Evolutionary conservation across 257 asterid genomes (phyloP).

Genomic region (Solanum medicagineum): DNA sequence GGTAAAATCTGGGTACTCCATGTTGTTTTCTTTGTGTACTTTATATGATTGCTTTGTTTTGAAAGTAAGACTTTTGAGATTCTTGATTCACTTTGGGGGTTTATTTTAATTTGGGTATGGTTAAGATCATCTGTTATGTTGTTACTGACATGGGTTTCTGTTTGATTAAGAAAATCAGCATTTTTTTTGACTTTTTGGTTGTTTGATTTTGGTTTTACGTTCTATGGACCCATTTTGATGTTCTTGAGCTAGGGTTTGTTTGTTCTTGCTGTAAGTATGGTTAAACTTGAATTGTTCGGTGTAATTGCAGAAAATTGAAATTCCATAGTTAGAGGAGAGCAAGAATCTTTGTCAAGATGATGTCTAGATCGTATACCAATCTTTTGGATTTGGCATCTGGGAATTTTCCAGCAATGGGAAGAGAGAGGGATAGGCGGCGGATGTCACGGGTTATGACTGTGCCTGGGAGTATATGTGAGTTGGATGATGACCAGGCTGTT

Average conservation of each 20-base stretch:
- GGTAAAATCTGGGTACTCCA: constrained; percentile 20
- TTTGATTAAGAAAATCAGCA: constrained; percentile 11
- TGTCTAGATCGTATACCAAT: constrained; percentile 84
- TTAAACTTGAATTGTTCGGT: background rate
- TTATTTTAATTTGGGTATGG: background rate
- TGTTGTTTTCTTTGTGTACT: background rate
- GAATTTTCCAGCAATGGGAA: constrained; percentile 61
- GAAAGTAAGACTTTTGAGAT: background rate
- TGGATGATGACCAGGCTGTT: constrained; percentile 61
- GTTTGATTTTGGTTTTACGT: background rate
- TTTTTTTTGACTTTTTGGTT: background rate
- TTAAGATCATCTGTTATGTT: constrained; percentile 2
- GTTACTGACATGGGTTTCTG: constrained; percentile 13
- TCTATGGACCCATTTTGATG: background rate
- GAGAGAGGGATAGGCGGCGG: constrained; percentile 58
- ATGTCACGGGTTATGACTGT: constrained; percentile 81
- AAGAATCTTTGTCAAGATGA: constrained; percentile 38
- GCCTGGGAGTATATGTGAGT: constrained; percentile 67
- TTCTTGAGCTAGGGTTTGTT: background rate
- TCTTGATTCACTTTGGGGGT: background rate
- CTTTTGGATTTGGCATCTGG: constrained; percentile 81
- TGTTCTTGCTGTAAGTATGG: constrained; percentile 1
- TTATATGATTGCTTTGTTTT: background rate
- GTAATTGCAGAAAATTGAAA: constrained; percentile 30
- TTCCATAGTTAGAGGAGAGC: constrained; percentile 4